Evolutionary conservation across 148 eudicot species (phyloP).

Genomic region (Simmondsia chinensis): DNA sequence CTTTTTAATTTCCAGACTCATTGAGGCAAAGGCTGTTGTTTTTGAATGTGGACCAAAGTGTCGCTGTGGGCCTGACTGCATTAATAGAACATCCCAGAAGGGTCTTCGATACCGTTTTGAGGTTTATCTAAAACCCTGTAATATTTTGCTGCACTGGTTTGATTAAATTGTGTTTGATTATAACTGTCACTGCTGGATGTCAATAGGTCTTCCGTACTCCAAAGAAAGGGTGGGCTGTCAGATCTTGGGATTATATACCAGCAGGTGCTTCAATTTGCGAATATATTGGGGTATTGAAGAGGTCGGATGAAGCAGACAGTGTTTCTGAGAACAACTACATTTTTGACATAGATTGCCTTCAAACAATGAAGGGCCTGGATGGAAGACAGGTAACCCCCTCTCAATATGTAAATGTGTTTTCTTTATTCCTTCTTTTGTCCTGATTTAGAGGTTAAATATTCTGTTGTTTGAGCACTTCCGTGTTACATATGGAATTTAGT

Average conservation of each 20-base stretch:
- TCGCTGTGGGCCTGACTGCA: constrained; percentile 67
- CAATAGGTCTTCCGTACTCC: constrained; percentile 64
- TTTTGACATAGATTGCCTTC: constrained; percentile 51
- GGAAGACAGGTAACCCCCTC: constrained; percentile 43
- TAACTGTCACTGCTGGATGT: neutral
- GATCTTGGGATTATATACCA: constrained; percentile 44
- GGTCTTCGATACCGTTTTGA: constrained; percentile 67
- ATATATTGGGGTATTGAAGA: constrained; percentile 34
- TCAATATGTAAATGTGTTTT: too few species aligned
- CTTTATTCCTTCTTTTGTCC: too few species aligned
- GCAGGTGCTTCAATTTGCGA: constrained; percentile 49
- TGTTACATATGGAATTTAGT: too few species aligned
- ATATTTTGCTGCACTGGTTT: too few species aligned
- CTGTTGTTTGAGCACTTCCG: too few species aligned
- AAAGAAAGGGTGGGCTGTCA: constrained; percentile 51
- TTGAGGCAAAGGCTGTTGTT: constrained; percentile 80
- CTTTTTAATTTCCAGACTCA: constrained; percentile 35
- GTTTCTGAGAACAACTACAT: constrained; percentile 31
- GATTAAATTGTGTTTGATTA: neutral
- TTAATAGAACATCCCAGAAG: constrained; percentile 66
- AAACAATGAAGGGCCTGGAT: constrained; percentile 52
- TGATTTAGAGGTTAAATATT: too few species aligned
- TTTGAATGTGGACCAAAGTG: constrained; percentile 94
- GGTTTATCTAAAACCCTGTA: constrained; percentile 42
- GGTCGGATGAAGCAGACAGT: constrained; percentile 40